phyloP scores from a whole-genome alignment of 768 basidiomycete species.

The Mycena epipterygia region DNA sequence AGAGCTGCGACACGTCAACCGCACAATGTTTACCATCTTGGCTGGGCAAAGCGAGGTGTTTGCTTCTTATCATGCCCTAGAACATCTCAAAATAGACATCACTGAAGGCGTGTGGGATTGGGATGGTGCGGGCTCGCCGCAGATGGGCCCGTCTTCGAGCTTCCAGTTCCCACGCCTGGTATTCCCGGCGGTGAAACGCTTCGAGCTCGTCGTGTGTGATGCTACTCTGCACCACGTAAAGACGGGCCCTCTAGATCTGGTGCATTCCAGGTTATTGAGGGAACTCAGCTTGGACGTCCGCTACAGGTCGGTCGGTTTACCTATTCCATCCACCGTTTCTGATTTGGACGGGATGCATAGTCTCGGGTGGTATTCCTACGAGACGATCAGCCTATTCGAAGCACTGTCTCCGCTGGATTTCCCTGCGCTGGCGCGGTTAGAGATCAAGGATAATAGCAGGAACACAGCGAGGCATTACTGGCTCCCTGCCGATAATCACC shows the following conservation, averaged over 20 bases:
- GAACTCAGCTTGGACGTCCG: constrained; percentile 34
- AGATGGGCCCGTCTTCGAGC: background rate
- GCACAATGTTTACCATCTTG: background rate
- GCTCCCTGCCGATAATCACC: background rate
- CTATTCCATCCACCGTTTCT: too few relatives aligned
- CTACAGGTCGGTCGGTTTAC: background rate
- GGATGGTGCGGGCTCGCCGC: background rate
- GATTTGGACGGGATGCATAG: background rate
- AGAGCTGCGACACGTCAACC: background rate
- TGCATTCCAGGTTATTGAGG: constrained; percentile 29
- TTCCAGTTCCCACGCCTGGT: background rate
- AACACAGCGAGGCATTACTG: constrained; percentile 25
- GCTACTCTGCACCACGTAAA: constrained; percentile 20
- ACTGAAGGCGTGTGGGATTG: too few relatives aligned
- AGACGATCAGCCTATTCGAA: constrained; percentile 32
- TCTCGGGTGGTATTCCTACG: constrained; percentile 11
- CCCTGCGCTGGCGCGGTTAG: constrained; percentile 24
- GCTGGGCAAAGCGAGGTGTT: background rate
- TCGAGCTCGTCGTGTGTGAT: constrained; percentile 39
- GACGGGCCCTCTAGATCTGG: constrained; percentile 36
- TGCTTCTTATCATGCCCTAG: background rate
- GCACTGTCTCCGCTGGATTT: constrained; percentile 32
- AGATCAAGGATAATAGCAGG: constrained; percentile 34
- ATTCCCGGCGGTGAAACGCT: background rate
- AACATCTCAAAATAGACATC: background rate